A percentile compares a stretch with the other conserved stretches of the same genome.
Evolutionary conservation across 1,139 yeast species (phyloP).

Genomic region (Diutina sp.): DNA sequence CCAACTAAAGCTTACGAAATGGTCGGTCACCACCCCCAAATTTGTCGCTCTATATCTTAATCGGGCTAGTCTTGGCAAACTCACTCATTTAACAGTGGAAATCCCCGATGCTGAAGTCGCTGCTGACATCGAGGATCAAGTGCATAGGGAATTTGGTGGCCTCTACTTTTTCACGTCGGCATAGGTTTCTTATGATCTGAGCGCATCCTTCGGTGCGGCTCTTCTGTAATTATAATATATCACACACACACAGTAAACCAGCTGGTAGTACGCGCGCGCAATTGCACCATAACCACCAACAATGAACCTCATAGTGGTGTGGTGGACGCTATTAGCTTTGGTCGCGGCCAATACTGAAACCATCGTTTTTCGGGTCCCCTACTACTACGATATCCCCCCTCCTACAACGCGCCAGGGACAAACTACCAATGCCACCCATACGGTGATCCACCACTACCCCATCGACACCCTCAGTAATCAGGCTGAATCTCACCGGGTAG

Average conservation of each 20-base stretch:
- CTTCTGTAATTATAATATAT: not conserved
- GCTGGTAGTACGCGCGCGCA: not conserved
- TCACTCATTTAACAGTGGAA: not conserved
- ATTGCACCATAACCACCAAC: not conserved
- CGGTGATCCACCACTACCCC: constrained; percentile 1
- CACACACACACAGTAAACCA: too few species aligned
- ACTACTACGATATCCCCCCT: not conserved
- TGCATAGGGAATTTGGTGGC: not conserved
- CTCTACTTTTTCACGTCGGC: not conserved
- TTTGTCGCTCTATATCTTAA: not conserved
- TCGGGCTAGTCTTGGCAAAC: not conserved
- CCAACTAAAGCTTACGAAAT: not conserved
- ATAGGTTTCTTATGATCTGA: too few species aligned
- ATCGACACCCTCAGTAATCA: not conserved
- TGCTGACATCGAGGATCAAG: not conserved
- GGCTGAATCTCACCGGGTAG: not conserved
- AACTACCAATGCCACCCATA: not conserved
- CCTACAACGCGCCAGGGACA: not conserved
- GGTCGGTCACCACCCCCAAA: not conserved
- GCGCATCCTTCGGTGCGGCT: not conserved
- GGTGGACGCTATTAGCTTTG: not conserved
- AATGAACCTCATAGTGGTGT: not conserved
- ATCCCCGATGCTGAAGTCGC: not conserved
- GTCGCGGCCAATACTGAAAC: constrained; percentile 1
- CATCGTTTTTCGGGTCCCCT: not conserved